Percentiles rank a stretch among this genome's conserved stretches.
Conservation (phyloP, 345 rosid genomes). For the Citrus glauca region DNA sequence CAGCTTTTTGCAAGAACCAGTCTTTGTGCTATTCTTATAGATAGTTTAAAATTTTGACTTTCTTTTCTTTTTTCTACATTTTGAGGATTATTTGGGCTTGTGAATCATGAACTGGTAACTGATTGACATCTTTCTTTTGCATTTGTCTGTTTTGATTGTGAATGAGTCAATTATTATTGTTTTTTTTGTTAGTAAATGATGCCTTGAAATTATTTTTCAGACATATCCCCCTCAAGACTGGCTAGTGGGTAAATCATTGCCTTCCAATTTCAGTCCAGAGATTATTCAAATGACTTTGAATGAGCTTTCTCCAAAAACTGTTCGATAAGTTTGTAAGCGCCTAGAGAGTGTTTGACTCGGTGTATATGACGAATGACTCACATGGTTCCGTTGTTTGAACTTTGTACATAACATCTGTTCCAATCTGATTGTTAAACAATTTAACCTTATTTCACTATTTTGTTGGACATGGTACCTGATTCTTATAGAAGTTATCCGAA, state of each 20-base stretch:
- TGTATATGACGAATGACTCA: not conserved
- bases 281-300: constrained; percentile 52
- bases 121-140: too few species aligned
- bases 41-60: too few species aligned
- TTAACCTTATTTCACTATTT: not conserved
- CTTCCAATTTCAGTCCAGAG: constrained; percentile 57
- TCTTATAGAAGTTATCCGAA: not conserved
- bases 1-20: too few species aligned
- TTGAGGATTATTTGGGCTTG: too few species aligned
- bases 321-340: constrained; percentile 48
- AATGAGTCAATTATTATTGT: not conserved
- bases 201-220: constrained; percentile 37
- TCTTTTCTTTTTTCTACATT: too few species aligned
- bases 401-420: not conserved
- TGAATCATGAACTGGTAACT: too few species aligned
- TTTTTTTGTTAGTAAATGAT: not conserved
- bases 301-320: constrained; percentile 61
- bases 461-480: not conserved
- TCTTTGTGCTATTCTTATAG: too few species aligned
- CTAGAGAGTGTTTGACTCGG: not conserved
- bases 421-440: not conserved
- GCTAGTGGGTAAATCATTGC: constrained; percentile 79
- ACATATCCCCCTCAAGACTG: constrained; percentile 72
- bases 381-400: not conserved
- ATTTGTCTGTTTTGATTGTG: not conserved